Base-by-base conservation (phyloP, 2,329 filamentous ascomycete species). In the Diaporthe sp. region DNA sequence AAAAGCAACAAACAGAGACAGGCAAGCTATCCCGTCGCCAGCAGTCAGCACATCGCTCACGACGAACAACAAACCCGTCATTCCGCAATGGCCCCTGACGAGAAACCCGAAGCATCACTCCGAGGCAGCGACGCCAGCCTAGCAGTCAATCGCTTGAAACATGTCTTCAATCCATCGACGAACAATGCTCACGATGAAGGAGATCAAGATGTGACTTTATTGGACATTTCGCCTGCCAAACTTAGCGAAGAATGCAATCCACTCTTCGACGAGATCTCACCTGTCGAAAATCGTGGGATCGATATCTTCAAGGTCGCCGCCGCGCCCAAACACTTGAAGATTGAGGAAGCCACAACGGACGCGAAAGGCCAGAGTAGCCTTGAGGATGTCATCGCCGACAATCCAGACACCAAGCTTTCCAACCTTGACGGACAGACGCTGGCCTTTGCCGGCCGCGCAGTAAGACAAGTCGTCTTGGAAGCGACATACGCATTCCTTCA, bases 401-500 rank as follows among this genome's bases (percentile, higher is more conserved):
- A 76, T 8, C 72, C 57, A 15, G 47, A 60, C 4, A n/a, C 37
- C 3, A 74, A 51, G 31, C 58, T 74, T 17, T 60, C 65, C 51
- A 47, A 55, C 13, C n/a, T 76, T 9, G 72, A 76, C 22, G 51
- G 10, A n/a, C 25, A 61, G 9, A 71, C 67, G 20, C 49, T 76
- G 57, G 22, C 49, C 9, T 49, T 67, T 51, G 75, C 72, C 22
- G 72, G 72, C 7, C 65, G 22, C 20, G 44, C 51, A 6, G 75
- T 73, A 22, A 76, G 71, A 65, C 75, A 76, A 47, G 51, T 76
- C 2, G 75, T 55, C 5, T 22, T 74, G 28, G 72, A 76, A 37
- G 75, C 72, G 8, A 71, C 75, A 2, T 67, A 71, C 22, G 65
- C 7, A 0, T 76, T 76, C 17, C 34, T 74, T 20, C 65, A 76